Base-by-base conservation (phyloP, 2,329 filamentous ascomycete species). In the Fusarium sp. region DNA sequence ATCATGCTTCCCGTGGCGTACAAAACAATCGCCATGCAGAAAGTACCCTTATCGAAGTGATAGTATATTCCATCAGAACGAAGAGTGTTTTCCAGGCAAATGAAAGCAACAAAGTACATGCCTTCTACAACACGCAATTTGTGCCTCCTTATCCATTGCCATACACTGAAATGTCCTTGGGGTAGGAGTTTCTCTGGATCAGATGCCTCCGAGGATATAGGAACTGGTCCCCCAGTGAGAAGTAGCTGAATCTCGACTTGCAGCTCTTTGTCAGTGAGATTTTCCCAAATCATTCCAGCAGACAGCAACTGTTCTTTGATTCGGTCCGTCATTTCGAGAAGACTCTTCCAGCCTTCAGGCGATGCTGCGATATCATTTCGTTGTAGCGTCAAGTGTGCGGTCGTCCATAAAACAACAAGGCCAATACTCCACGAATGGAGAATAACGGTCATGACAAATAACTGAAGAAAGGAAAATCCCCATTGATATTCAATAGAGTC, bases 401-500 rank as follows among this genome's bases (percentile, higher is more conserved):
- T 35, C 0, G 33, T 16, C 64, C 64, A 55, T 11, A 69, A 15
- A 1, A 41, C 12, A 11, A 42, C 7, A 5, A 69, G 41, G 11
- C 50, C 42, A 2, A 59, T 4, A 2, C 50, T 65, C 64, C 64
- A 72, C 2, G 61, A 6, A 1, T 55, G 7, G 1, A 72, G 28
- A 4, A 72, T 12, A 0, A 59, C 7, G 0, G 15, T 13, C 18
- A 65, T 39, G 1, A 55, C 12, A 5, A 72, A 53, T 0, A 72
- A 12, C 6, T 72, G 64, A 4, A 72, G 24, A 33, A 65, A 72
- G 1, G 68, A 72, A 7, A 72, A 72, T 0, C 70, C 68, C 64
- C 70, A 72, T 20, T 61, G 38, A 6, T 57, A 72, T n/a, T 28
- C 9, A 2, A 44, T n/a, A 0, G 48, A 42, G 3, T 48, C 28